Conservation (phyloP, 2,329 filamentous ascomycete species). For the Alternaria tenuissima region DNA sequence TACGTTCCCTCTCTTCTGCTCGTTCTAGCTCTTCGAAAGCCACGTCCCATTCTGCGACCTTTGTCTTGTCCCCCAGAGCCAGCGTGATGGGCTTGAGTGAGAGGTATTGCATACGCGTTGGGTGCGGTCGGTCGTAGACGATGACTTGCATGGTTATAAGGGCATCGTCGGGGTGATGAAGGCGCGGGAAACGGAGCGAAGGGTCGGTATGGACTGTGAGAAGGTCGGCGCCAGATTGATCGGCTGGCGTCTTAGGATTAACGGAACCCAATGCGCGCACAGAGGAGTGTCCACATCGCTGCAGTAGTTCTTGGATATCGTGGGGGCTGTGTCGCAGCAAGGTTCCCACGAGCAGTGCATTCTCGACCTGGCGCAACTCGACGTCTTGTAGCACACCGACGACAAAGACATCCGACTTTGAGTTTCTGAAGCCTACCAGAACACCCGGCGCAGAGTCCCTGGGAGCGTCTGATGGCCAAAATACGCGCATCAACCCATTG, state of each 20-base stretch:
- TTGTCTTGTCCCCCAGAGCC: slow-evolving; percentile 73
- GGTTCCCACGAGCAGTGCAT: slow-evolving; percentile 82
- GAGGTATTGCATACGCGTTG: slow-evolving; percentile 93
- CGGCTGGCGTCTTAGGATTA: slow-evolving; percentile 66
- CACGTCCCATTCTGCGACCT: slow-evolving; percentile 49
- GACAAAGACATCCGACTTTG: slow-evolving; percentile 87
- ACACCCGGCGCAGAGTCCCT: slow-evolving; percentile 79
- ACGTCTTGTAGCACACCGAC: slow-evolving; percentile 89
- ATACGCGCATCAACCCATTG: slow-evolving; percentile 95
- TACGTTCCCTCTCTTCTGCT: slow-evolving; percentile 72
- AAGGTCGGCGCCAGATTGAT: slow-evolving; percentile 71
- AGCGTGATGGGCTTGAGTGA: slow-evolving; percentile 89
- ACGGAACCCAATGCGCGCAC: slow-evolving; percentile 87
- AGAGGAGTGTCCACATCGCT: slow-evolving; percentile 80
- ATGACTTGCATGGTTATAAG: slow-evolving; percentile 84
- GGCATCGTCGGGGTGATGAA: slow-evolving; percentile 72
- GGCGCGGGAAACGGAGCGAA: slow-evolving; percentile 68
- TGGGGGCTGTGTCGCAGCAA: slow-evolving; percentile 85
- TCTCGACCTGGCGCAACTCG: slow-evolving; percentile 75
- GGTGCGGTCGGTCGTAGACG: slow-evolving; percentile 85
- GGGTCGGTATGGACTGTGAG: slow-evolving; percentile 67
- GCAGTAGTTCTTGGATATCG: slow-evolving; percentile 79
- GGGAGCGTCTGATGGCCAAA: slow-evolving; percentile 92
- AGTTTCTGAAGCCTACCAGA: slow-evolving; percentile 95
- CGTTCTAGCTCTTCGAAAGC: slow-evolving; percentile 67